Evolutionary conservation across 208 protist species (phyloP), one percentile per base, ranked within the genome.

Genomic region (Histomonas meleagridis): DNA sequence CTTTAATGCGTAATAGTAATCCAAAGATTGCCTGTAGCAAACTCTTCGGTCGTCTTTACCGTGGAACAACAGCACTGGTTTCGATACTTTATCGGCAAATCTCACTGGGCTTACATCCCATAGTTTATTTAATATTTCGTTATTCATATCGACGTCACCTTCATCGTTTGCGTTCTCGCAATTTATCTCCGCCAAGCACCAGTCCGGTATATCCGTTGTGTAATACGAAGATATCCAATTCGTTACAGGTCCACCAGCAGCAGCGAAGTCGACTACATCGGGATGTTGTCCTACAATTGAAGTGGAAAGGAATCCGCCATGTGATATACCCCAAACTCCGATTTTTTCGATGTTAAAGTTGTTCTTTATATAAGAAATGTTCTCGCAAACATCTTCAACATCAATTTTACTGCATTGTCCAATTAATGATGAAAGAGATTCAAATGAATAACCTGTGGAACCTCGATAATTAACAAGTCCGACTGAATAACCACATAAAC

Each of bases 1-100:
- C 76, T 86, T 86, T 46, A 86, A 43, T 55, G 76, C 76, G 23
- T 38, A 12, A 26, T 86, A 86, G 28, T 40, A 86, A n/a, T 86
- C 76, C 4, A 86, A 16, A 12, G 76, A 51, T 49, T 86, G 76
- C 32, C 3, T 28, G 9, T 57, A 38, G 5, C 16, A 14, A 55
- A 86, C 76, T 55, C 76, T 51, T 28, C 76, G 51, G 46, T 86
- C 76, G 0, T 38, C 0, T 1, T 55, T 86, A 21, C 76, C 76
- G 32, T 86, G 76, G 2, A 1, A 18, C 14, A 86, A 21, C 0
- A 86, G 26, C 10, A 86, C 46, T 21, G 76, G 76, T 38, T 32
- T 16, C 38, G 23, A 55, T 1, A 40, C 76, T 38, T 48, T 48
- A 26, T 86, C 35, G 2, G 46, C 76, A 49, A 57, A 86, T 26